Percentiles rank a stretch among this genome's conserved stretches.
phyloP scores from a whole-genome alignment of 2,329 filamentous ascomycete genomes.

The Atkinsonella texensis region DNA sequence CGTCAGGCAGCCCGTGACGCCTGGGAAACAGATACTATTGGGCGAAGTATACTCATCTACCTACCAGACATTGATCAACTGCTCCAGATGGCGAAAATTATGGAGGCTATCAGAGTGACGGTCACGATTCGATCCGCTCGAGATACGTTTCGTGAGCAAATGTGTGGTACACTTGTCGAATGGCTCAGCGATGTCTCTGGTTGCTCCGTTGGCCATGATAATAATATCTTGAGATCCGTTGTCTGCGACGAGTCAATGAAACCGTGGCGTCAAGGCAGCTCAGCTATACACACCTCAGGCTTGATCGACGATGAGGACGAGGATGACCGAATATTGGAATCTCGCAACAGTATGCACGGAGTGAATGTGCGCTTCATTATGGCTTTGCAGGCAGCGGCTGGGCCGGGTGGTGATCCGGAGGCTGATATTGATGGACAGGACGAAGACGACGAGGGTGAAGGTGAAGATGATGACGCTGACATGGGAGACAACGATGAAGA shows the following conservation, averaged over 20 bases:
- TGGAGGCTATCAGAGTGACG: conserved; percentile 92
- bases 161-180: conserved; percentile 95
- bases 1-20: conserved; percentile 63
- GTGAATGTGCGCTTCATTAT: conserved; percentile 26
- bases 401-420: conserved; percentile 15
- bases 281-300: conserved; percentile 55
- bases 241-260: conserved; percentile 88
- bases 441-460: conserved; percentile 43
- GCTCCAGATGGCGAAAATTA: conserved; percentile 66
- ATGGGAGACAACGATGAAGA: conserved; percentile 30
- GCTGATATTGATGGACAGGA: conserved; percentile 19
- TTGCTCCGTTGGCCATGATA: conserved; percentile 72
- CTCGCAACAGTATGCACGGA: conserved; percentile 16
- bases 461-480: conserved; percentile 45
- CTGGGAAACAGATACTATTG: conserved; percentile 79
- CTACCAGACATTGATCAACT: conserved; percentile 59
- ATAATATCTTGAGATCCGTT: conserved; percentile 63
- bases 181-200: conserved; percentile 91
- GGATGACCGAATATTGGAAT: conserved; percentile 35
- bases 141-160: conserved; percentile 94
- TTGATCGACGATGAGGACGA: conserved; percentile 33
- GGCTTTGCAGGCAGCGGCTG: conserved; percentile 23
- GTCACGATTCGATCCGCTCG: conserved; percentile 87
- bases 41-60: conserved; percentile 74
- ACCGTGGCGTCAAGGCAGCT: conserved; percentile 77